These are phyloP conservation scores for Schoenoplectus tabernaemontani DNA, from an alignment of 202 grass and related monocot species.

Conservation along the genomic window DNA sequence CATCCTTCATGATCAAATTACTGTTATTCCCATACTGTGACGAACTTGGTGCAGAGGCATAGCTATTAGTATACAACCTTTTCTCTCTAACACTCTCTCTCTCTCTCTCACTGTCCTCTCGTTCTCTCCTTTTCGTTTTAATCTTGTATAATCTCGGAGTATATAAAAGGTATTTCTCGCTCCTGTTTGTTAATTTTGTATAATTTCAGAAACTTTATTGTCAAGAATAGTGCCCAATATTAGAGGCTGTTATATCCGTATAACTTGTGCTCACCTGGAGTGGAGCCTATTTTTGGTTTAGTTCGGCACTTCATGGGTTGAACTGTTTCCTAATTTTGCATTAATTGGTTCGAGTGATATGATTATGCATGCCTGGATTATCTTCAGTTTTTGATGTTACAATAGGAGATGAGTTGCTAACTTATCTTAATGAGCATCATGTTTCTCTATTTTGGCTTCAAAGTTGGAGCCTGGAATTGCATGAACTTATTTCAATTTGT, in stretches of 20 bases:
- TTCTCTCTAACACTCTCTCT: neutral
- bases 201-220: slow-evolving; percentile 5
- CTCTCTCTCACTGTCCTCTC: too few species aligned
- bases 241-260: neutral
- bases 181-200: neutral
- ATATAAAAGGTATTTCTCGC: neutral
- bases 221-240: neutral
- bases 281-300: neutral
- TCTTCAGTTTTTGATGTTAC: slow-evolving; percentile 11
- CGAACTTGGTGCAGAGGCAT: neutral
- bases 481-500: too few species aligned
- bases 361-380: neutral
- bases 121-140: too few species aligned
- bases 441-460: neutral
- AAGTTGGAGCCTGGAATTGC: neutral
- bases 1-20: slow-evolving; percentile 15
- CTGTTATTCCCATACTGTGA: neutral
- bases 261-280: neutral
- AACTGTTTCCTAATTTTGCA: slow-evolving; percentile 5
- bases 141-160: neutral
- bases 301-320: too few species aligned
- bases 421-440: slow-evolving; percentile 5
- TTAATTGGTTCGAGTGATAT: neutral
- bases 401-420: neutral
- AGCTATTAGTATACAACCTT: slow-evolving; percentile 9